Evolutionary conservation across 78 protist genomes (phyloP), one percentile per base, ranked within the genome.

Genomic region (Pigoraptor vietnamica): DNA sequence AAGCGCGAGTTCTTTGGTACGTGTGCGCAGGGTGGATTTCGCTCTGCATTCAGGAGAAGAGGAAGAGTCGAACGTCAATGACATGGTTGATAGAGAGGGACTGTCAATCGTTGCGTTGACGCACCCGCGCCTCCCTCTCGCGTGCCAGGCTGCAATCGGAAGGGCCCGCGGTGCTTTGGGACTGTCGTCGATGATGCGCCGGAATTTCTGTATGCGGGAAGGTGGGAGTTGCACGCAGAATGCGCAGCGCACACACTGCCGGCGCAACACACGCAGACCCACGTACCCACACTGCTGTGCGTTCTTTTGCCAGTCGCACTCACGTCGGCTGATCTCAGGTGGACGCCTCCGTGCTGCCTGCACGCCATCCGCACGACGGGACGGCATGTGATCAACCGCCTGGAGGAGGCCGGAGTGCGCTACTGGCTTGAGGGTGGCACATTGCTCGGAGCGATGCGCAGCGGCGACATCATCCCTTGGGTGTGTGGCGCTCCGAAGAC

Each of bases 381-480:
- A 1, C 36, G 82, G 32, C 38, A 87, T 19, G 34, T 87, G 39
- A 36, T 87, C 6, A 1, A 24, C 9, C 81, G 1, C 0, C 37
- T 87, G 81, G 81, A 87, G 34, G 38, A 1, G 35, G 90, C 67
- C 0, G 81, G 90, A 24, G 90, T 87, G 67, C 90, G 90, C 37
- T 87, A 87, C 29, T 87, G 90, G 90, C 67, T 87, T 9, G 90
- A 87, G 81, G 90, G 90, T 35, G 90, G 90, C 24, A 40, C 81
- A 0, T 35, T 87, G 36, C 37, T 87, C 25, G 90, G 90, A 0
- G 90, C 90, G 0, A 81, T 40, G 81, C 56, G 90, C 1, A 33
- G 24, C 36, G 38, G 38, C 56, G 90, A 87, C 67, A 87, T 87
- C 81, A 87, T 87, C 29, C 81, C 88, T 6, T 83, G 88, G 88